Percentiles rank a stretch among this genome's conserved stretches.
Conservation (phyloP, 352 stramenopile genomes). For the Phytophthora pluvialis region DNA sequence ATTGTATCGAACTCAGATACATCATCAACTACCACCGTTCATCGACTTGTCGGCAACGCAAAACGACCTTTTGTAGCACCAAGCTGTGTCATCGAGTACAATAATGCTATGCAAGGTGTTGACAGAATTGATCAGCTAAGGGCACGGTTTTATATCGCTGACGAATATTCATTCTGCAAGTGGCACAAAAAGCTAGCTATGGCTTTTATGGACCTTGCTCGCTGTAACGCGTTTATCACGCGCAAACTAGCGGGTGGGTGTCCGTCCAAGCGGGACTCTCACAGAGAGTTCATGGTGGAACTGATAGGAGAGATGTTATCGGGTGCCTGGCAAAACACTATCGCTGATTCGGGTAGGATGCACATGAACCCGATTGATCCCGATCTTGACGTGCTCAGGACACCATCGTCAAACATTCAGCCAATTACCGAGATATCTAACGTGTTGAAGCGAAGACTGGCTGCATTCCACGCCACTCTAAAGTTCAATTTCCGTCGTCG, state of each 20-base stretch:
- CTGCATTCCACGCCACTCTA: background rate
- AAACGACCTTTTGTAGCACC: too few relatives aligned
- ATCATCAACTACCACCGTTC: background rate
- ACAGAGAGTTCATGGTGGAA: background rate
- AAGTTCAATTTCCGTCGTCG: constrained; percentile 1
- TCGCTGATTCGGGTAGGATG: background rate
- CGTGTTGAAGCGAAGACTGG: background rate
- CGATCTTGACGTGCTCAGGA: background rate
- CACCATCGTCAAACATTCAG: background rate
- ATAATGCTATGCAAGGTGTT: background rate
- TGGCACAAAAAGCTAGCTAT: background rate
- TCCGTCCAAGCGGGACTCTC: background rate
- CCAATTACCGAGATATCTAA: too few relatives aligned
- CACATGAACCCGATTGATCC: background rate
- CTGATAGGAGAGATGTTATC: constrained; percentile 4
- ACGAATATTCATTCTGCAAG: too few relatives aligned
- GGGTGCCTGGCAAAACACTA: constrained; percentile 2
- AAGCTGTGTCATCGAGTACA: constrained; percentile 1
- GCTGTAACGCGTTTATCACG: background rate
- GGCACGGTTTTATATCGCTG: too few relatives aligned
- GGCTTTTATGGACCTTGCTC: background rate
- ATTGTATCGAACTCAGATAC: background rate
- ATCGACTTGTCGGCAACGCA: background rate
- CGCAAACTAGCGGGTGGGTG: background rate
- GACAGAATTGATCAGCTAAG: background rate